Percentiles rank a stretch among this genome's conserved stretches.
phyloP scores from a whole-genome alignment of 176 grass and related monocot genomes.

The Melocanna baccifera region DNA sequence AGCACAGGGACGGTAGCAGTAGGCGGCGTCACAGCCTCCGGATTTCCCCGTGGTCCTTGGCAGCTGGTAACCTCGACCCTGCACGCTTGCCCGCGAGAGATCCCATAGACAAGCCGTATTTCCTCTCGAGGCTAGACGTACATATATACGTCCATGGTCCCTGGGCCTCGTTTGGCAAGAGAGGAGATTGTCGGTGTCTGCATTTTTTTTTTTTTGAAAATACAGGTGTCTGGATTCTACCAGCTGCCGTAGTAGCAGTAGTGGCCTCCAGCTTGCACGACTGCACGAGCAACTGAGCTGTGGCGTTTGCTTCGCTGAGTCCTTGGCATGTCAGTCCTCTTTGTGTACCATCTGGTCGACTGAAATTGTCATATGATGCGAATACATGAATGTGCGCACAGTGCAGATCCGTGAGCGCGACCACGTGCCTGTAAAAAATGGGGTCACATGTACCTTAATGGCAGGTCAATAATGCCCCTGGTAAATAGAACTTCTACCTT shows the following conservation, averaged over 20 bases:
- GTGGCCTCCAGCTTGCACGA: constrained; percentile 5
- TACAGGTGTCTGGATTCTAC: too few species aligned
- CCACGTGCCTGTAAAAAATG: neutral
- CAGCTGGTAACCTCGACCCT: neutral
- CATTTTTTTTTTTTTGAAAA: too few species aligned
- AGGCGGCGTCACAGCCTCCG: neutral
- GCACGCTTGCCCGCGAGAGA: neutral
- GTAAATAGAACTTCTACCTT: too few species aligned
- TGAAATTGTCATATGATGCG: neutral
- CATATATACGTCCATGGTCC: neutral
- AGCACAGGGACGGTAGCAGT: neutral
- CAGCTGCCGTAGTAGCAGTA: neutral
- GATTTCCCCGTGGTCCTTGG: neutral
- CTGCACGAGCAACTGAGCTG: neutral
- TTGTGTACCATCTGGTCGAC: neutral
- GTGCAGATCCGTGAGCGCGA: neutral
- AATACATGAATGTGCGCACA: neutral
- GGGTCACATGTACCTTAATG: neutral
- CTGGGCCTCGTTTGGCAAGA: neutral
- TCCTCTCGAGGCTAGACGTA: neutral
- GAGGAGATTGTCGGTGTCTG: neutral
- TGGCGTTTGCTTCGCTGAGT: neutral
- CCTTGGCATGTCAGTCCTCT: constrained; percentile 21
- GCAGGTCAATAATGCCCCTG: neutral
- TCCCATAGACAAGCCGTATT: neutral